Percentiles rank a stretch among this genome's conserved stretches.
Conservation (phyloP, 192 early-diverging fungal genomes). For the Dispira parvispora region DNA sequence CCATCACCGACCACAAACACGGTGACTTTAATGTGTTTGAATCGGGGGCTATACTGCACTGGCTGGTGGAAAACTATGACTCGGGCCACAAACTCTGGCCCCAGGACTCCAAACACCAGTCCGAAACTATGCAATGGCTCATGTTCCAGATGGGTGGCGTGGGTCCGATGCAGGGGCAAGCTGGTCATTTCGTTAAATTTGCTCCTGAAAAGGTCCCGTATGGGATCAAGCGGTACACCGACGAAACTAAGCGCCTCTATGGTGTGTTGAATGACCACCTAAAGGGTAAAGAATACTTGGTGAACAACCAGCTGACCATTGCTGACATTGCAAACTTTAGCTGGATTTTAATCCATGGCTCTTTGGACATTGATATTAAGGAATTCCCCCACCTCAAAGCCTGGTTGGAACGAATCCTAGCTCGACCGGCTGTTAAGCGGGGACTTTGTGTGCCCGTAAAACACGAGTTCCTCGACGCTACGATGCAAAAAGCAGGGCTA, state of each 20-base stretch:
- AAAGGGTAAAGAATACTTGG: conserved; percentile 17
- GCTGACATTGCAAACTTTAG: conserved; percentile 33
- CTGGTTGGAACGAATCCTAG: conserved; percentile 27
- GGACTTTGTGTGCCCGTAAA: conserved; percentile 15
- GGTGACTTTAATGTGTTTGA: conserved; percentile 37
- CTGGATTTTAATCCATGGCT: conserved; percentile 18
- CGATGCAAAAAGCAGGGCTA: too few species aligned
- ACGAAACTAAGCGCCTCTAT: conserved; percentile 33
- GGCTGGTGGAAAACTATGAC: conserved; percentile 36
- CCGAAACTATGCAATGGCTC: conserved; percentile 33
- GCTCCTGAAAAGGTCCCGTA: conserved; percentile 36
- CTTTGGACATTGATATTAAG: conserved; percentile 15
- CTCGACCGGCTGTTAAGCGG: conserved; percentile 19
- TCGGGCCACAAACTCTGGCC: conserved; percentile 25
- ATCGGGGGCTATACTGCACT: conserved; percentile 36
- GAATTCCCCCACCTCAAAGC: conserved; percentile 24
- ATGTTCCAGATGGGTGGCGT: conserved; percentile 30
- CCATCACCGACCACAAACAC: conserved; percentile 31
- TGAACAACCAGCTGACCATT: conserved; percentile 22
- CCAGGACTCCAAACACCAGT: conserved; percentile 22
- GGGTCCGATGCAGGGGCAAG: conserved; percentile 34
- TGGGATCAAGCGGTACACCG: conserved; percentile 31
- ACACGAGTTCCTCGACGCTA: too few species aligned
- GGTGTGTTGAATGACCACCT: conserved; percentile 19
- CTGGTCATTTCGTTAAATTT: conserved; percentile 27